Base-by-base conservation (phyloP, 2,329 filamentous ascomycete species). In the Aspergillus proliferans region DNA sequence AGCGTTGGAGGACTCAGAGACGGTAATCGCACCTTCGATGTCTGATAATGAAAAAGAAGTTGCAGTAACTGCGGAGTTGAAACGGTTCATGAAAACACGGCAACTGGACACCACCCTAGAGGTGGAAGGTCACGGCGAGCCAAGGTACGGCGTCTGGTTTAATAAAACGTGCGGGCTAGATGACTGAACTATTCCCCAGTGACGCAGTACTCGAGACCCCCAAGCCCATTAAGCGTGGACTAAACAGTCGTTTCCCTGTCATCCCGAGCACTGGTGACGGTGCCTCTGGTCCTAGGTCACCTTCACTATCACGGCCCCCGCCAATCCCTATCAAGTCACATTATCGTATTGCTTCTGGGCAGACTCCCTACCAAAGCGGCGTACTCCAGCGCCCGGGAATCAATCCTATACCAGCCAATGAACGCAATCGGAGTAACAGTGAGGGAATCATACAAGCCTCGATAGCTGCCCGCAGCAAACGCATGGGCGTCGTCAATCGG, bases 291-390 rank as follows among this genome's bases (percentile, higher is more conserved):
- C 73, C 82, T 40, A 82, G 83, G 54, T 92, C 87, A 3, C 87
- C 87, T 12, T 83, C 78, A 34, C 70, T 81, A 9, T 73, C 76
- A 18, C 81, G 85, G 30, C 78, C 86, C 24, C 88, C 91, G 2
- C 87, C 87, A 0, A 87, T 95, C 51, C 89, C 89, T 0, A 81
- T 81, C 4, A 81, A 86, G 52, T 93, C 89, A 3, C 90, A 95
- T 65, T 88, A 88, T 57, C 83, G 91, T 26, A 71, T 74, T 48
- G 65, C 70, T 3, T 76, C 73, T 3, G 71, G 71, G 21, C 72
- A 75, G 47, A 61, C 62, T 22, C 54, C 59, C 10, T 64, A 66
- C 34, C 64, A 71, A 33, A 63, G 62, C 50, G 62, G 69, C 6
- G 72, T 80, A 5, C 73, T 83, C 42, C 82, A 87, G 48, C 78